Percentiles rank a stretch among this genome's conserved stretches.
phyloP scores from a whole-genome alignment of 2,329 filamentous ascomycete species.

The Fusarium marasasianum region DNA sequence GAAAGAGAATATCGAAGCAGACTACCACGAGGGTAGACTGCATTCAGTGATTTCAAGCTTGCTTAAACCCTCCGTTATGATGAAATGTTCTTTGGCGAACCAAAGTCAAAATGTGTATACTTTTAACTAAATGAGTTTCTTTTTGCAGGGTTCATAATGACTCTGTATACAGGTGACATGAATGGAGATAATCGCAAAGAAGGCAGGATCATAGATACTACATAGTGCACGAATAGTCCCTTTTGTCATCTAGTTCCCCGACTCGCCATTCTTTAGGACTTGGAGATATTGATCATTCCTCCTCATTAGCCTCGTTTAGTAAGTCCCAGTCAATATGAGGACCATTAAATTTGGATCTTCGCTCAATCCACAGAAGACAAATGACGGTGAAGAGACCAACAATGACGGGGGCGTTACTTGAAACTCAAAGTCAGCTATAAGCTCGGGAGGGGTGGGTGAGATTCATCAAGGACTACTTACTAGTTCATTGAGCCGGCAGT shows the following conservation, averaged over 20 bases:
- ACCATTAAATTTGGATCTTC: neutral
- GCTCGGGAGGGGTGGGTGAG: no score
- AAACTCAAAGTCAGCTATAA: rapidly evolving
- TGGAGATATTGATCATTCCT: neutral
- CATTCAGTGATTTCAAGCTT: neutral
- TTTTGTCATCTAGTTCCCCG: rapidly evolving
- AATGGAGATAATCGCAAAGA: rapidly evolving
- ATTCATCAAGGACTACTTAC: neutral
- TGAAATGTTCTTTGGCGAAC: no score
- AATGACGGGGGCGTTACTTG: neutral
- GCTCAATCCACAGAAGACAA: neutral
- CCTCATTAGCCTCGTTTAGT: neutral
- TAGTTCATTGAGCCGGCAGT: neutral
- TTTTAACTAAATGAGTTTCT: rapidly evolving
- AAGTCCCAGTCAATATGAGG: neutral
- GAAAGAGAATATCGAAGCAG: neutral
- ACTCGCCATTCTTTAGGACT: neutral
- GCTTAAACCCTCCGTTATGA: neutral
- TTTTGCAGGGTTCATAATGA: rapidly evolving
- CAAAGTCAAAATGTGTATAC: no score
- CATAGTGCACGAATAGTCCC: no score
- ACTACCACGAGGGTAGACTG: neutral
- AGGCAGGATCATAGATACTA: neutral
- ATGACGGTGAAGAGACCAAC: neutral
- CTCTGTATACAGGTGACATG: rapidly evolving